phyloP scores from a whole-genome alignment of 192 early-diverging fungal genomes.

The Backusella sp. region DNA sequence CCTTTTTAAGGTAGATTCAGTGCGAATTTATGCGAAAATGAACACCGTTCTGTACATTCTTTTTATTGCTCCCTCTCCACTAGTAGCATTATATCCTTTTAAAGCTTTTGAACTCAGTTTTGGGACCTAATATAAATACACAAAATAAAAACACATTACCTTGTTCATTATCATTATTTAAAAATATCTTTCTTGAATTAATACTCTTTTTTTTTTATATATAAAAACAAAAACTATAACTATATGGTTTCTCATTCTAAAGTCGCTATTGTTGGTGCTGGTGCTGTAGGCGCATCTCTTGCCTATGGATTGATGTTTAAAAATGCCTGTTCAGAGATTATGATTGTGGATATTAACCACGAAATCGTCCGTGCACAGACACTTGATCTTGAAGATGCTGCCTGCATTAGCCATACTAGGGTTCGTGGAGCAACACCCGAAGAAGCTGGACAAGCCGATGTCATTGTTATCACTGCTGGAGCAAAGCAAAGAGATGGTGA shows the following conservation, averaged over 20 bases:
- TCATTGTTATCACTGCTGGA: constrained; percentile 64
- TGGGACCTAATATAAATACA: background rate
- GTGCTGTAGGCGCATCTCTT: constrained; percentile 52
- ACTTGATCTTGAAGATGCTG: constrained; percentile 60
- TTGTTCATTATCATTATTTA: background rate
- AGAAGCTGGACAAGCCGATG: constrained; percentile 64
- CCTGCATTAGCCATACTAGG: constrained; percentile 49
- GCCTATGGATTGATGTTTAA: constrained; percentile 50
- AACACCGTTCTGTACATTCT: background rate
- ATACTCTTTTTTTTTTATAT: background rate
- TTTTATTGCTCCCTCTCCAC: background rate
- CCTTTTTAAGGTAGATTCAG: background rate
- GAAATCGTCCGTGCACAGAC: constrained; percentile 53
- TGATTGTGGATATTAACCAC: constrained; percentile 48
- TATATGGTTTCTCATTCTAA: constrained; percentile 7
- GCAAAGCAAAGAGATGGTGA: constrained; percentile 62
- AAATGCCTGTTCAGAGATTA: constrained; percentile 47
- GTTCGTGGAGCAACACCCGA: constrained; percentile 47
- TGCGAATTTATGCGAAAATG: background rate
- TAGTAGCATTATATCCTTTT: background rate
- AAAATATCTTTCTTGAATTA: background rate
- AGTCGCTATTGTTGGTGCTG: constrained; percentile 52
- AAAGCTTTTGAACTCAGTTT: background rate
- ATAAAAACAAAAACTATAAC: background rate
- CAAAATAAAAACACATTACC: background rate